phyloP scores from a whole-genome alignment of 1,284 basidiomycete species.

The Veloporphyrellus conicus region DNA sequence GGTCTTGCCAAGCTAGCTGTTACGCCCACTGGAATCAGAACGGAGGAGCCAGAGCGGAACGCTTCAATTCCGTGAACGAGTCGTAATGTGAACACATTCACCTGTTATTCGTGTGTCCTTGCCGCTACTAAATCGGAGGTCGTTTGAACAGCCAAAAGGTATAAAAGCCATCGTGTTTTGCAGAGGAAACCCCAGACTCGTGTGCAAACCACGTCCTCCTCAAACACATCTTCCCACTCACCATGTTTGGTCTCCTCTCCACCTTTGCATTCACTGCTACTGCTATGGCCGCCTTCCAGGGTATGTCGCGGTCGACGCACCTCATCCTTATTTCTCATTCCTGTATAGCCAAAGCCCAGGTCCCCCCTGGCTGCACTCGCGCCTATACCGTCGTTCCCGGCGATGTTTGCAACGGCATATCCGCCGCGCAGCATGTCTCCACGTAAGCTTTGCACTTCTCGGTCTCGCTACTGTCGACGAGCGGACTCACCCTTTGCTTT shows the following conservation, averaged over 20 bases:
- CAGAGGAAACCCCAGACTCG: background rate
- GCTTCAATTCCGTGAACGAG: no score
- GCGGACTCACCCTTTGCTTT: background rate
- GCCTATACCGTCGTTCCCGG: slow-evolving; percentile 35
- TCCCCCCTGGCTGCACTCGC: slow-evolving; percentile 37
- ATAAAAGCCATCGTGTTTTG: slow-evolving; percentile 18
- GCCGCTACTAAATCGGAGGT: no score
- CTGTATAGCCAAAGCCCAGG: slow-evolving; percentile 15
- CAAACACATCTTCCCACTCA: background rate
- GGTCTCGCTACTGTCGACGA: background rate
- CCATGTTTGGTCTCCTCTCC: slow-evolving; percentile 22
- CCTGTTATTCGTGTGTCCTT: no score
- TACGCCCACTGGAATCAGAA: no score
- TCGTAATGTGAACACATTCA: no score
- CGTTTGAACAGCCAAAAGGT: no score
- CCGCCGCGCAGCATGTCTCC: slow-evolving; percentile 41
- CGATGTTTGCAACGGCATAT: slow-evolving; percentile 37
- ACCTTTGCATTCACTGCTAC: slow-evolving; percentile 13
- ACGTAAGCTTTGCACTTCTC: slow-evolving; percentile 33
- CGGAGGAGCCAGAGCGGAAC: no score
- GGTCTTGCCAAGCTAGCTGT: no score
- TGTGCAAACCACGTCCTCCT: background rate
- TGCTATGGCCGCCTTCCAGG: slow-evolving; percentile 11
- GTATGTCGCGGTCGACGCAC: slow-evolving; percentile 10
- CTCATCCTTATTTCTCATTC: background rate